Conservation (phyloP, 495 filamentous ascomycete species). For the Penicillium macrosclerotiorum region DNA sequence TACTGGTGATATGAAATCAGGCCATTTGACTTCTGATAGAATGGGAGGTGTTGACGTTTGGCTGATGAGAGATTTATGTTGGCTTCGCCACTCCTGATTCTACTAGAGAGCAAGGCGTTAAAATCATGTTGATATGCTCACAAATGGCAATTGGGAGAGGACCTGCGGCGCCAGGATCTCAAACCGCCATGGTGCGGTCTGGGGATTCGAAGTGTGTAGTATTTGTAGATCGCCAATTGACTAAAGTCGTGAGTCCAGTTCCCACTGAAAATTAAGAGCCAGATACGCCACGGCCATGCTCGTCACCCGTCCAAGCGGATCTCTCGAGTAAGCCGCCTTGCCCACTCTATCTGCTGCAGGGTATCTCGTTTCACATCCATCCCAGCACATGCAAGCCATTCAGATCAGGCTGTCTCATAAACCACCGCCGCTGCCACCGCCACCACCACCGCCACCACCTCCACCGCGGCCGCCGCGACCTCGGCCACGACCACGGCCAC, state of each 20-base stretch:
- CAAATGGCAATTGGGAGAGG: too few species aligned
- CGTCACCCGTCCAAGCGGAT: constrained; percentile 40
- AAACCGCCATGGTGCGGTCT: too few species aligned
- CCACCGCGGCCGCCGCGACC: constrained; percentile 39
- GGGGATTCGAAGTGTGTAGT: constrained; percentile 14
- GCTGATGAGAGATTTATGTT: too few species aligned
- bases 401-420: constrained; percentile 1
- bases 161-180: too few species aligned
- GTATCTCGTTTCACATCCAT: constrained; percentile 40
- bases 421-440: constrained; percentile 1
- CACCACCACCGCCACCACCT: constrained; percentile 18
- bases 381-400: constrained; percentile 22
- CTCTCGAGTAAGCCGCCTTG: constrained; percentile 28
- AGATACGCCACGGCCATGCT: constrained; percentile 48
- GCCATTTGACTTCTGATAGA: too few species aligned
- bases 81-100: too few species aligned
- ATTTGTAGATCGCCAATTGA: constrained; percentile 24
- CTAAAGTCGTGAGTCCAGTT: constrained; percentile 31
- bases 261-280: constrained; percentile 42
- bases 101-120: too few species aligned
- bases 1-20: too few species aligned
- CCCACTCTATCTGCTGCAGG: constrained; percentile 31
- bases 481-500: constrained; percentile 54
- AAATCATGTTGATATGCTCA: too few species aligned
- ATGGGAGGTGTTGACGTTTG: too few species aligned